Base-by-base conservation (phyloP, 108 stramenopile species). In the Nitzschia sp. region DNA sequence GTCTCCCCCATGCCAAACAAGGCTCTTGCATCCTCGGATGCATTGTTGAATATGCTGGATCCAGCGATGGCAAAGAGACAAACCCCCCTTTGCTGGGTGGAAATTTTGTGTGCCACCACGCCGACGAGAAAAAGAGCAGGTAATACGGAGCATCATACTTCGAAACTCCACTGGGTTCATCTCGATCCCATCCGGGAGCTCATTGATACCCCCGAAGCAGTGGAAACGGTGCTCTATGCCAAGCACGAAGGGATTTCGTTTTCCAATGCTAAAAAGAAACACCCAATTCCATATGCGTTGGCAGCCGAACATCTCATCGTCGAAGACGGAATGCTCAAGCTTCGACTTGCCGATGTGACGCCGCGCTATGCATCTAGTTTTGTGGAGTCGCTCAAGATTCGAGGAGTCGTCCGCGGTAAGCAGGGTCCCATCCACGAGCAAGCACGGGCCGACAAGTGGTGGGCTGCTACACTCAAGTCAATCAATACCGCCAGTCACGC, bases 331-430 rank as follows among this genome's bases (percentile, higher is more conserved):
- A 29, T 32, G 29, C 23, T 47, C 17, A 25, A 57, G n/a, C 57
- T 55, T 17, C 79, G 82, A 13, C 55, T 94, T 48, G 87, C 89
- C 15, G 94, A 96, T 81, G 91, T 96, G 8, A 96, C 94, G 8
- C 87, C 84, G 1, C 67, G 94, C 27, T 96, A 96, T 66, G 80
- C 91, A 9, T 76, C 60, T 33, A 81, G 83, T 9, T 88, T 82
- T 85, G 71, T 83, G 9, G 76, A 78, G 35, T 80, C 91, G 26
- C 80, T 92, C 36, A 74, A 80, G 53, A 36, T 72, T 17, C 70
- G 91, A 19, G 91, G 91, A 3, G 76, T 83, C 35, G 53, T 70
- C 13, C 81, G 58, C 21, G 36, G 59, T 3, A 55, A 68, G 38
- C 59, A 68, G 53, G 36, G 32, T 29, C 28, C 29, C 44, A 25